Percentiles rank a stretch among this genome's conserved stretches.
Conservation (phyloP, 2,329 filamentous ascomycete genomes). For the Hypoxylon sp. region DNA sequence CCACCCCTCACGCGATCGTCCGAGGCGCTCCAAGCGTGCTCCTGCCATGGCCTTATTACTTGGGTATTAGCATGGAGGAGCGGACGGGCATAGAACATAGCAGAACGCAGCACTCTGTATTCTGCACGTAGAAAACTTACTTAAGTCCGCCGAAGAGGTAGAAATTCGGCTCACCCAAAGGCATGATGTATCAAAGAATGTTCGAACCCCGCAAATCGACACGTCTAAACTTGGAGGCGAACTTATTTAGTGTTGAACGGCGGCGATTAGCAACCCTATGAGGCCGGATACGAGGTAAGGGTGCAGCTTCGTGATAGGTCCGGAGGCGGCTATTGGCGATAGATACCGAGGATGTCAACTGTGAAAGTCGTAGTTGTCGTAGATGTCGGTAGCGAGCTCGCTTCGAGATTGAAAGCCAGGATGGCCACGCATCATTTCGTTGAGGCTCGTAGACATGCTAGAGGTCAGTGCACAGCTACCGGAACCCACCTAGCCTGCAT, state of each 20-base stretch:
- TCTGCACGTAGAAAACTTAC: conserved; percentile 50
- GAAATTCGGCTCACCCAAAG: conserved; percentile 24
- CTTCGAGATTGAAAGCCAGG: conserved; percentile 3
- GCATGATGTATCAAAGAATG: conserved; percentile 19
- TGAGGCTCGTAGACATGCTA: conserved; percentile 19
- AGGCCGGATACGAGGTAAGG: not conserved
- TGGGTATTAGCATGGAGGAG: conserved; percentile 8
- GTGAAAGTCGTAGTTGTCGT: conserved; percentile 7
- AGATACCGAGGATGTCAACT: conserved; percentile 6
- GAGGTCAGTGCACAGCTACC: conserved; percentile 29
- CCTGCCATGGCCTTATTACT: conserved; percentile 68
- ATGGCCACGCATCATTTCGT: conserved; percentile 2
- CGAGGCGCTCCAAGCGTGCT: conserved; percentile 74
- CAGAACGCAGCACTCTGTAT: not conserved
- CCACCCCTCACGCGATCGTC: conserved; percentile 86
- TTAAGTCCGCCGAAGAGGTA: conserved; percentile 60
- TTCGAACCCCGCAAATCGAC: not conserved
- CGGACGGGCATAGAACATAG: not conserved
- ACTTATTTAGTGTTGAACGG: not conserved
- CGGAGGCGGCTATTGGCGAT: not conserved
- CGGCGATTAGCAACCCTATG: not conserved
- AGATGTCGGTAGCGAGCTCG: conserved; percentile 7
- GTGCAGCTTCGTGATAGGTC: not conserved
- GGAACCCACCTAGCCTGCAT: conserved; percentile 21
- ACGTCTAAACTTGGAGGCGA: conserved; percentile 2